These are phyloP conservation scores for Cenchrus fungigraminus DNA, from an alignment of 176 grass and related monocot genomes.

Conservation along the genomic window DNA sequence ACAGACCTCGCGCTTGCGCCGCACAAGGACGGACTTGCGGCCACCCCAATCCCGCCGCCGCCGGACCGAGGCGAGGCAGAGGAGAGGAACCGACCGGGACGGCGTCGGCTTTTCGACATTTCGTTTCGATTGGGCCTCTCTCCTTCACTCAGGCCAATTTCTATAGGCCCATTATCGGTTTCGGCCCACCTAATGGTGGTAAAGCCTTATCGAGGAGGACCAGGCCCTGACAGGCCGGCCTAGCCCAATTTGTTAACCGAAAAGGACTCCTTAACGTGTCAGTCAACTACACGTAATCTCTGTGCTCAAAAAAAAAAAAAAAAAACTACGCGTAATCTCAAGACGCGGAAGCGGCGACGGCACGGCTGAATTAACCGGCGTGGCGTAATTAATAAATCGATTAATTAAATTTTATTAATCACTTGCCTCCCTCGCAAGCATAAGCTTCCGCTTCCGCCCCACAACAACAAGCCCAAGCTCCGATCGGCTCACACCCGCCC, in stretches of 20 bases:
- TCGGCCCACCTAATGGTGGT: neutral
- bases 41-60: neutral
- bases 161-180: neutral
- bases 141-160: neutral
- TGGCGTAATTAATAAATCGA: neutral
- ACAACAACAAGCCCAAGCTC: neutral
- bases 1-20: neutral
- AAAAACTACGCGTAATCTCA: too few relatives aligned
- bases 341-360: neutral
- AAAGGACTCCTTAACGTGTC: neutral
- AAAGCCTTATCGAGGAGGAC: neutral
- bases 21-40: neutral
- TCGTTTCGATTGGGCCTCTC: neutral
- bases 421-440: slow-evolving; percentile 24
- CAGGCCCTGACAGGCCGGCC: neutral
- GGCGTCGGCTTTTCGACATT: neutral
- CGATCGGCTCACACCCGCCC: neutral
- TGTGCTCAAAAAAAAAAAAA: too few relatives aligned
- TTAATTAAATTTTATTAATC: neutral
- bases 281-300: too few relatives aligned
- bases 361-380: neutral
- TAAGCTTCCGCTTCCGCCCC: neutral
- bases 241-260: neutral
- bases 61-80: neutral
- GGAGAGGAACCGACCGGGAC: neutral